Percentiles rank a stretch among this genome's conserved stretches.
Evolutionary conservation across 768 basidiomycete genomes (phyloP).

Genomic region (Kwoniella newhampshirensis): DNA sequence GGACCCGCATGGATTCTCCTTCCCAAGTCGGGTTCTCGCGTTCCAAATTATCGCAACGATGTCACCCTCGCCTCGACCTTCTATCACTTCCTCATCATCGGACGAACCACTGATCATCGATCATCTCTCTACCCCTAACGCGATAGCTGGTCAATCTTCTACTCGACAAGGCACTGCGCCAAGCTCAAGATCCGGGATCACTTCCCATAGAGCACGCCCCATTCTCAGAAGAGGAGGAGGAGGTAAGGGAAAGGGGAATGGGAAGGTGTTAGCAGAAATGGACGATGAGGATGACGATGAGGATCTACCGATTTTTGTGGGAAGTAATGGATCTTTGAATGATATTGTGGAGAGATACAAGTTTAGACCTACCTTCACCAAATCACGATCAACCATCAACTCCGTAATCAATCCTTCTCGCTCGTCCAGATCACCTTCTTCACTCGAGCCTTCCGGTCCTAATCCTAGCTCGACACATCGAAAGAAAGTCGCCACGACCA

Average conservation of each 20-base stretch:
- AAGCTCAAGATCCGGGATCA: background rate
- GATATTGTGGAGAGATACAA: constrained; percentile 19
- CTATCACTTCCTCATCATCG: constrained; percentile 9
- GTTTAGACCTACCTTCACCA: constrained; percentile 1
- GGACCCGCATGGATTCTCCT: too few relatives aligned
- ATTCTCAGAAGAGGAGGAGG: background rate
- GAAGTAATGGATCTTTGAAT: constrained; percentile 1
- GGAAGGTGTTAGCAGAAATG: background rate
- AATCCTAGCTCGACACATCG: constrained; percentile 1
- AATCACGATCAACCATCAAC: too few relatives aligned
- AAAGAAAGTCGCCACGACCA: too few relatives aligned
- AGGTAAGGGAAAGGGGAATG: constrained; percentile 1
- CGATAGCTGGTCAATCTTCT: constrained; percentile 4
- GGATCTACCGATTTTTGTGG: constrained; percentile 29
- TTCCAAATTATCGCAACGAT: too few relatives aligned
- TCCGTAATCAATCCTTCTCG: too few relatives aligned
- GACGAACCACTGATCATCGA: constrained; percentile 14
- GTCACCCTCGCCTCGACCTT: background rate
- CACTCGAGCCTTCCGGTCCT: background rate
- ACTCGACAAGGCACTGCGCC: background rate
- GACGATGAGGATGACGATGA: constrained; percentile 22
- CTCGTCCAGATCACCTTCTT: background rate
- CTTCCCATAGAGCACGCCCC: background rate
- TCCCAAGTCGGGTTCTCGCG: too few relatives aligned
- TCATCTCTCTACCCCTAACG: background rate